phyloP scores from a whole-genome alignment of 768 basidiomycete species.

The Auricularia cornea region DNA sequence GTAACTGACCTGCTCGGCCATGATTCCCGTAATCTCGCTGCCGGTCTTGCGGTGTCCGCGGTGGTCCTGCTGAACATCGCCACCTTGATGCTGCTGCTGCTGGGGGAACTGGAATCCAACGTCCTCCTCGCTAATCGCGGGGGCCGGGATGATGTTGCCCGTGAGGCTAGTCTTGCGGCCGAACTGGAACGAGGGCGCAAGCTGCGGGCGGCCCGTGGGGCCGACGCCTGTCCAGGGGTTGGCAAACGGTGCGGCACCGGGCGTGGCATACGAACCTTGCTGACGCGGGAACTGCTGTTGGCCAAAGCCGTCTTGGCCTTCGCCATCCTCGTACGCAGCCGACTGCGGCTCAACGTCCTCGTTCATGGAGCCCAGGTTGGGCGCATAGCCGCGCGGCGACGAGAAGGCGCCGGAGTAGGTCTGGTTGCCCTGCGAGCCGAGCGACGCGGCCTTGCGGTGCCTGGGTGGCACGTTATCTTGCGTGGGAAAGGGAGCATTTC shows the following conservation, averaged over 20 bases:
- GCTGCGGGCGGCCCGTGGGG: slow-evolving; percentile 75
- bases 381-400: slow-evolving; percentile 31
- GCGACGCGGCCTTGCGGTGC: slow-evolving; percentile 76
- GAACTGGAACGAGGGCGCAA: slow-evolving; percentile 89
- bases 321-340: slow-evolving; percentile 62
- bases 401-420: slow-evolving; percentile 57
- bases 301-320: slow-evolving; percentile 69
- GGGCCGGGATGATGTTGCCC: slow-evolving; percentile 43
- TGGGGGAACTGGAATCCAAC: slow-evolving; percentile 77
- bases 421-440: slow-evolving; percentile 35
- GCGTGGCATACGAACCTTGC: slow-evolving; percentile 63
- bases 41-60: slow-evolving; percentile 52
- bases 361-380: slow-evolving; percentile 70
- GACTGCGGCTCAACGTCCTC: slow-evolving; percentile 54
- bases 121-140: slow-evolving; percentile 75
- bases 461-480: slow-evolving; percentile 35
- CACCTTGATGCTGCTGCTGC: slow-evolving; percentile 36
- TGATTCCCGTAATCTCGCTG: slow-evolving; percentile 78
- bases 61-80: slow-evolving; percentile 22
- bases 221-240: slow-evolving; percentile 63
- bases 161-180: slow-evolving; percentile 52
- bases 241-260: slow-evolving; percentile 77
- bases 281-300: slow-evolving; percentile 53
- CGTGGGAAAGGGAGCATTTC: slow-evolving; percentile 47
- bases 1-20: slow-evolving; percentile 82